Evolutionary conservation across 73 alveolate genomes (phyloP), one percentile per base, ranked within the genome.

Genomic region (Stentor coeruleus): DNA sequence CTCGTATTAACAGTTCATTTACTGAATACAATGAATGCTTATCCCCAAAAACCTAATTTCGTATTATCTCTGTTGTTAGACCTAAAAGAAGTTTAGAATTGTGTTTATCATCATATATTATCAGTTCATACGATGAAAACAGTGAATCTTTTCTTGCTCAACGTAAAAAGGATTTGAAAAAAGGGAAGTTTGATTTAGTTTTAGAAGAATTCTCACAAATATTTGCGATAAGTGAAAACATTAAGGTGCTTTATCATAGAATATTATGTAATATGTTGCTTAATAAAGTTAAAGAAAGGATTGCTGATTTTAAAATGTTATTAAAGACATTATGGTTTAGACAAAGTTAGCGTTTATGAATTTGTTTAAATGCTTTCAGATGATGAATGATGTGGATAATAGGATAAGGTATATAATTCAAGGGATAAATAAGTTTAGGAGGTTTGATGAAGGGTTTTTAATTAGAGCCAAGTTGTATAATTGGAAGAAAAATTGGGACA

Each of bases 1-100:
- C 79, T 66, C n/a, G 37, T 28, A 66, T 66, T 26, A 66, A 66
- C 37, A 20, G 79, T 2, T 66, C 79, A 20, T 66, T 66, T 33
- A 40, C 79, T 0, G 79, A 20, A 33, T 66, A 66, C 37, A 40
- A 66, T 11, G 79, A 66, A 33, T 66, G 49, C n/a, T 66, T 31
- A 66, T 31, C 79, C 0, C 37, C 79, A 20, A 31, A 20, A 20
- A 26, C 33, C 0, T 11, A 33, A 26, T 66, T 66, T 2, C n/a
- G 79, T 1, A 66, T 37, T 33, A 66, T 40, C 33, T 66, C 79
- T 28, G 79, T 66, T 20, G 79, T 28, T 40, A 37, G 79, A 20
- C 1, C 79, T 1, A 20, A 40, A 15, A 37, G 37, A 20, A 33
- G 15, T 26, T 66, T 40, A 31, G 37, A 20, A 1, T 37, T 26